Percentiles rank a stretch among this genome's conserved stretches.
Evolutionary conservation across 176 grass and related monocot genomes (phyloP).

Genomic region (Canna indica): DNA sequence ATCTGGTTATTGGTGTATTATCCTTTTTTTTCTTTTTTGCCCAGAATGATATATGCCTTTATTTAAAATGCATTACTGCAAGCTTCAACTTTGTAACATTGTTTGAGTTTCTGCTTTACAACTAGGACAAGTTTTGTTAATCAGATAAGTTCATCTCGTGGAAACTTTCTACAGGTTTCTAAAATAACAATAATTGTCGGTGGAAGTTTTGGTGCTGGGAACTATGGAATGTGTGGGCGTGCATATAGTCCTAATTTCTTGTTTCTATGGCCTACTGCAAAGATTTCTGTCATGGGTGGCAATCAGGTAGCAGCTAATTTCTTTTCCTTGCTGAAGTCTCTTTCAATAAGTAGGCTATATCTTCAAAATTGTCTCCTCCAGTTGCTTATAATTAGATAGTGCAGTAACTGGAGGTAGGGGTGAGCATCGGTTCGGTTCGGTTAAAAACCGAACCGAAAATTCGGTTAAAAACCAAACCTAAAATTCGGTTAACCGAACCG

Average conservation of each 20-base stretch:
- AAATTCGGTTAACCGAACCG: too few relatives aligned
- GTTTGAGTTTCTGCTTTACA: background rate
- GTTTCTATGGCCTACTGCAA: constrained; percentile 94
- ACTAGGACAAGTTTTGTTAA: background rate
- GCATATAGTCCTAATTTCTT: constrained; percentile 91
- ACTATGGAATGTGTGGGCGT: constrained; percentile 99
- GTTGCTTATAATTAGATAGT: background rate
- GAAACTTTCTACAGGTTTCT: constrained; percentile 46
- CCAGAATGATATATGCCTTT: background rate
- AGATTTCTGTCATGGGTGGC: constrained; percentile 98
- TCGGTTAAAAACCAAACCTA: too few relatives aligned
- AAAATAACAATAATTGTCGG: constrained; percentile 96
- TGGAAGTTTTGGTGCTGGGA: constrained; percentile 97
- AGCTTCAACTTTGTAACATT: background rate
- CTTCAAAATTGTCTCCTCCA: background rate
- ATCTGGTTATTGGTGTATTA: background rate
- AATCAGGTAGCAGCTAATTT: constrained; percentile 47
- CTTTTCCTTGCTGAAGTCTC: background rate
- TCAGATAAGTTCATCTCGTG: background rate
- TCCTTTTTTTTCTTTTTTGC: background rate
- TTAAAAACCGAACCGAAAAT: too few relatives aligned
- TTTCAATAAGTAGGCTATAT: background rate
- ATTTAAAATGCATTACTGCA: background rate
- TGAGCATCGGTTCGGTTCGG: too few relatives aligned
- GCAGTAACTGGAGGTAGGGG: too few relatives aligned